phyloP scores from a whole-genome alignment of 192 early-diverging fungal genomes.

The Chytriomyces sp. region DNA sequence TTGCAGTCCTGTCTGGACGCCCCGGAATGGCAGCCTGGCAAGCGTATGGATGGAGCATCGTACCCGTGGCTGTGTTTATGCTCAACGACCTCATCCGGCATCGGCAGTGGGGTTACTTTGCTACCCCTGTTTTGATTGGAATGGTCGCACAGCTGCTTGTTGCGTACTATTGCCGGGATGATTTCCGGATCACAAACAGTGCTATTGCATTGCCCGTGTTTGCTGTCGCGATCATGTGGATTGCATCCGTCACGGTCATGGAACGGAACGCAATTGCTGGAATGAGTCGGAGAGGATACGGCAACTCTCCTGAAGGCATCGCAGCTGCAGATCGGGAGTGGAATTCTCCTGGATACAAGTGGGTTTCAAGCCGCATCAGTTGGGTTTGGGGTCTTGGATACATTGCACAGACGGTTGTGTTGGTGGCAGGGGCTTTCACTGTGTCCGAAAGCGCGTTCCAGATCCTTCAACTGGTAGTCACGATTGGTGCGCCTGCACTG shows the following conservation, averaged over 20 bases:
- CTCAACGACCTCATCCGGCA: not conserved
- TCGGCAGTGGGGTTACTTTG: not conserved
- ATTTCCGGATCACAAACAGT: not conserved
- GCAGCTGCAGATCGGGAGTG: no score
- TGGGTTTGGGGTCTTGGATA: no score
- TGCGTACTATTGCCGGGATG: not conserved
- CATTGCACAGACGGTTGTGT: no score
- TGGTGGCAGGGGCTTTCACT: no score
- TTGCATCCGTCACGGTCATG: not conserved
- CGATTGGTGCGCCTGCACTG: not conserved
- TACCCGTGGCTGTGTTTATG: not conserved
- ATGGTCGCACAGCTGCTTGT: not conserved
- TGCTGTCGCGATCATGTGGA: not conserved
- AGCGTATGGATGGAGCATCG: not conserved
- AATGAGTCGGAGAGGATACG: no score
- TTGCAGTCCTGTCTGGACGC: no score
- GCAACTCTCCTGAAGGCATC: no score
- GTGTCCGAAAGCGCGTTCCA: no score
- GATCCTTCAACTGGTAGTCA: no score
- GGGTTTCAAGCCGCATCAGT: no score
- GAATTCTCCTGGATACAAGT: no score
- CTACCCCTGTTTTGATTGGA: not conserved
- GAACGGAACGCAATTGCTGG: not conserved
- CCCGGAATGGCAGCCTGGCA: not conserved
- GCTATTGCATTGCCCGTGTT: not conserved